Conservation (phyloP, 768 basidiomycete genomes). For the Serendipita vermifera region DNA sequence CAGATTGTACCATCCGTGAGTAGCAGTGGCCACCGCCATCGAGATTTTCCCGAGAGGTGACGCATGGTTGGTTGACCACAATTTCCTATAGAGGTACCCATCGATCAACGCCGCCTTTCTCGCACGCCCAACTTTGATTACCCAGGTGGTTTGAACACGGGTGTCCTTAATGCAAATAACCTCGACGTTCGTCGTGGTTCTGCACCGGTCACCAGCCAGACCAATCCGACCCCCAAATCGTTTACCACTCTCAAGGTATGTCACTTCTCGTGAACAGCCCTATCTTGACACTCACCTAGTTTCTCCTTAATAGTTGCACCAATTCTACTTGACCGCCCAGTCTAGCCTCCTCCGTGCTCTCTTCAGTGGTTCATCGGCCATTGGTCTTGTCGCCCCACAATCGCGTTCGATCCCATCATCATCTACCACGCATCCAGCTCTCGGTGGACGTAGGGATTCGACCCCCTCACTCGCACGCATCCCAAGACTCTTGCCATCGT, state of each 20-base stretch:
- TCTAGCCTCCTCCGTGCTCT: constrained; percentile 59
- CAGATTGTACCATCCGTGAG: constrained; percentile 67
- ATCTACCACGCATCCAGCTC: constrained; percentile 5
- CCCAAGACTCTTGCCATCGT: constrained; percentile 57
- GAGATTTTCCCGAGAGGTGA: not conserved
- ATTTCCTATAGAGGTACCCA: constrained; percentile 2
- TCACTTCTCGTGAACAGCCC: not conserved
- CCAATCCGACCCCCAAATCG: constrained; percentile 2
- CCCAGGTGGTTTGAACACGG: not conserved
- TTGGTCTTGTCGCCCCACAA: constrained; percentile 31
- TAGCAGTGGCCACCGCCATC: constrained; percentile 18
- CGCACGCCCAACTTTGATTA: constrained; percentile 1
- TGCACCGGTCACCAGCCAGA: constrained; percentile 6
- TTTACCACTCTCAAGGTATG: constrained; percentile 10
- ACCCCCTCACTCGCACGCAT: constrained; percentile 26
- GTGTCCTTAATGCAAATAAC: not conserved
- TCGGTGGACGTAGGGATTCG: not conserved
- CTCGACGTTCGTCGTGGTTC: constrained; percentile 8
- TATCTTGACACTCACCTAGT: not conserved
- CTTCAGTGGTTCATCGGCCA: constrained; percentile 51
- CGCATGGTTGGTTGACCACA: not conserved
- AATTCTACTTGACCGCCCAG: constrained; percentile 71
- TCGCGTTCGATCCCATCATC: not conserved
- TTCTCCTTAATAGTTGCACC: constrained; percentile 50
- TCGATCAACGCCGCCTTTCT: constrained; percentile 3